A percentile compares a stretch with the other conserved stretches of the same genome.
These are phyloP conservation scores for Bryum argenteum DNA, from an alignment of 225 moss, liverwort and hornwort species.

Conservation along the genomic window DNA sequence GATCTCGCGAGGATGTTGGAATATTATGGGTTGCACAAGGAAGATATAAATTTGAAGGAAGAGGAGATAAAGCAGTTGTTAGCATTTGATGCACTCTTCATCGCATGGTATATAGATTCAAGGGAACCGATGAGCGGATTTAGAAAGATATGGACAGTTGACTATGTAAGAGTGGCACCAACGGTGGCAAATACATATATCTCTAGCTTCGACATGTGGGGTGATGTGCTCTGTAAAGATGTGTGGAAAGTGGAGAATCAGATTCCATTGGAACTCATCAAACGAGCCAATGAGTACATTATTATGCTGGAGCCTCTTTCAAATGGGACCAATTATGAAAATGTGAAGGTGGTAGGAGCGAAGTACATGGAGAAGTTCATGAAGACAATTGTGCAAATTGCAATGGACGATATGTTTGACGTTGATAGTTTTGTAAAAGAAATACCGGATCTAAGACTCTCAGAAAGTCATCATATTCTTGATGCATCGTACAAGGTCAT, in stretches of 20 bases:
- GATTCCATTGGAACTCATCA: not conserved
- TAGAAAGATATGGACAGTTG: not conserved
- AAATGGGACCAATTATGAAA: not conserved
- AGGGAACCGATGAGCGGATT: rapidly evolving
- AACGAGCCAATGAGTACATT: not conserved
- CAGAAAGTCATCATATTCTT: not conserved
- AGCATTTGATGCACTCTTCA: conserved; percentile 10
- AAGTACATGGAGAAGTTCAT: not conserved
- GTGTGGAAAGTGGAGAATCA: conserved; percentile 9
- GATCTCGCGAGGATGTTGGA: not conserved
- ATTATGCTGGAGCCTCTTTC: not conserved
- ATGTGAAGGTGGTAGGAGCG: not conserved
- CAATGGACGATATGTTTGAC: not conserved
- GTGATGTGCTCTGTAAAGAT: rapidly evolving
- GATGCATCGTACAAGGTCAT: not conserved
- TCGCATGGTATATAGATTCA: not conserved
- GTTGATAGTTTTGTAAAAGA: not conserved
- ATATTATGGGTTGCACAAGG: conserved; percentile 23
- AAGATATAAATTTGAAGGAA: not conserved
- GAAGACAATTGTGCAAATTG: not conserved
- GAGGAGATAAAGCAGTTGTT: not conserved
- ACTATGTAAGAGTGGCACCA: not conserved
- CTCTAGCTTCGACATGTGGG: not conserved
- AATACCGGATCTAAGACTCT: not conserved
- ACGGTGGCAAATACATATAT: not conserved